Evolutionary conservation across 1,284 basidiomycete genomes (phyloP).

Genomic region (Exsudoporus floridanus): DNA sequence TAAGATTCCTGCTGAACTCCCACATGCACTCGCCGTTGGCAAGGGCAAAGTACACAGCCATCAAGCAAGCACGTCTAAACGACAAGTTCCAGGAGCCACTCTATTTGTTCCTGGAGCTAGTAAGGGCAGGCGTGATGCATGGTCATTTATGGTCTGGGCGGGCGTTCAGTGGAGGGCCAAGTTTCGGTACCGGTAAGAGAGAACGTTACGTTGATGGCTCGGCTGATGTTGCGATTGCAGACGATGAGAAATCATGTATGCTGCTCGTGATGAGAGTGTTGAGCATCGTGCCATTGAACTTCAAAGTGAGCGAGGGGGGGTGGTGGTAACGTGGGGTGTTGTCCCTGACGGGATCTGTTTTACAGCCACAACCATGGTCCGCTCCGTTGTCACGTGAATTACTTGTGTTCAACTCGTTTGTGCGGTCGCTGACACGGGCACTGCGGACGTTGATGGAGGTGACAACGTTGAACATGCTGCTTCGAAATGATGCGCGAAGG

Average conservation of each 20-base stretch:
- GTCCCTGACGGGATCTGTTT: constrained; percentile 11
- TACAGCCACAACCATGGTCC: constrained; percentile 81
- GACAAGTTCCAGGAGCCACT: constrained; percentile 99
- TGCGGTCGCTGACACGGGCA: constrained; percentile 85
- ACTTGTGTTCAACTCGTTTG: constrained; percentile 97
- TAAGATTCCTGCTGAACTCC: constrained; percentile 83
- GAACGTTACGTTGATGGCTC: constrained; percentile 13
- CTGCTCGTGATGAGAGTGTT: constrained; percentile 95
- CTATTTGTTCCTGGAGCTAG: constrained; percentile 89
- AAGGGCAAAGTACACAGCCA: constrained; percentile 84
- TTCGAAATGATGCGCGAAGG: constrained; percentile 84
- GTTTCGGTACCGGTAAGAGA: constrained; percentile 79
- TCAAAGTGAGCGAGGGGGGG: constrained; percentile 64
- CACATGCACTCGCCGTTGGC: constrained; percentile 91
- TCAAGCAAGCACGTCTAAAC: constrained; percentile 79
- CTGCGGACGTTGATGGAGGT: constrained; percentile 90
- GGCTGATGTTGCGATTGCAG: constrained; percentile 40
- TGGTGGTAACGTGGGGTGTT: neutral
- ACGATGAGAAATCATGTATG: constrained; percentile 90
- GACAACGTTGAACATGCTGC: constrained; percentile 87
- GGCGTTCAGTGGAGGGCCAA: constrained; percentile 91
- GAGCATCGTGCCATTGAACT: constrained; percentile 89
- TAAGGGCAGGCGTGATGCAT: constrained; percentile 94
- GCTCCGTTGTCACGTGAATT: constrained; percentile 95
- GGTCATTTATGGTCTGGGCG: constrained; percentile 88